Conservation (phyloP, 495 filamentous ascomycete genomes). For the Pyrenula aspistea region DNA sequence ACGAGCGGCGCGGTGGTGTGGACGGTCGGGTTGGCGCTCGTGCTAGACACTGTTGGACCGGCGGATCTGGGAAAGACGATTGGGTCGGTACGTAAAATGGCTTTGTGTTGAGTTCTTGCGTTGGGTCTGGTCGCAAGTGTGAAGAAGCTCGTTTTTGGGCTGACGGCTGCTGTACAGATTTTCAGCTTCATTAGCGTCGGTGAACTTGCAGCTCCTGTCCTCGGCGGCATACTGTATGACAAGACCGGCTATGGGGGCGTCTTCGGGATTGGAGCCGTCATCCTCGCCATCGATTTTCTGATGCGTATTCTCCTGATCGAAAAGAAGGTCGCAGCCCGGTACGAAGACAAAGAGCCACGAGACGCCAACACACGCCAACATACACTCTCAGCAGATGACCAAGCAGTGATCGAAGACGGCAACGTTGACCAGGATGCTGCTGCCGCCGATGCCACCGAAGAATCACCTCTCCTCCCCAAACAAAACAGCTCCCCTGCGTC, state of each 20-base stretch:
- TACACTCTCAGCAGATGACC: not conserved
- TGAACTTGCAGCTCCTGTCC: slow-evolving; percentile 37
- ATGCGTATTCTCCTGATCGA: slow-evolving; percentile 53
- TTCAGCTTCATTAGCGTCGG: slow-evolving; percentile 41
- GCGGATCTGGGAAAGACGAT: slow-evolving; percentile 45
- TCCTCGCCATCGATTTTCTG: slow-evolving; percentile 49
- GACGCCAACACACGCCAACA: not conserved
- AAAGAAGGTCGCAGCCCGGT: slow-evolving; percentile 30
- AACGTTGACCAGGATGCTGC: not conserved
- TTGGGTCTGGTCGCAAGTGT: too few relatives aligned
- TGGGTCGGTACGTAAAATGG: slow-evolving; percentile 24
- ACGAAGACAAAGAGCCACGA: not conserved
- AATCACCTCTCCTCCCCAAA: slow-evolving; percentile 20
- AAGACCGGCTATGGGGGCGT: slow-evolving; percentile 48
- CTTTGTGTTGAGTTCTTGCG: slow-evolving; percentile 22
- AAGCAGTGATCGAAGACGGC: not conserved
- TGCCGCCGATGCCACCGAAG: slow-evolving; percentile 10
- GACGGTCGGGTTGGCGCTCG: slow-evolving; percentile 48
- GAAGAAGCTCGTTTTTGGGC: too few relatives aligned
- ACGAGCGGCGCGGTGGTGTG: slow-evolving; percentile 50
- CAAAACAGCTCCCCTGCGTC: slow-evolving; percentile 3
- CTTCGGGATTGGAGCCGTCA: slow-evolving; percentile 42
- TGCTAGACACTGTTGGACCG: slow-evolving; percentile 46
- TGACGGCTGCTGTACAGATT: slow-evolving; percentile 15
- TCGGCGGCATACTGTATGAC: slow-evolving; percentile 51